Percentiles rank a stretch among this genome's conserved stretches.
Conservation (phyloP, 2,329 filamentous ascomycete species). For the Grosmannia huntii region DNA sequence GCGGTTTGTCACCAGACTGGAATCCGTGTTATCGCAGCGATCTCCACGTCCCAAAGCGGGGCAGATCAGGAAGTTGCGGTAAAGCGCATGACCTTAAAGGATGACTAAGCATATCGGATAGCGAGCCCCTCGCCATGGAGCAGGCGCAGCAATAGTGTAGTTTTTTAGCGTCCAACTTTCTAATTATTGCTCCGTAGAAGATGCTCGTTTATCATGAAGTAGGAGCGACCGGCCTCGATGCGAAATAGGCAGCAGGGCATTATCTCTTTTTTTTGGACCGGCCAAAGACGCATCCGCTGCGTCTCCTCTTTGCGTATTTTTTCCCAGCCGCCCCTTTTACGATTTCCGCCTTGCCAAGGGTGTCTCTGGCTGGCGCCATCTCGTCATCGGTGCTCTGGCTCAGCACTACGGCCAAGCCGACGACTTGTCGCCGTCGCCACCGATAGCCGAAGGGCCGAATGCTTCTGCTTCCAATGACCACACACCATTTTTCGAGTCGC, state of each 20-base stretch:
- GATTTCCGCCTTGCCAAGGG: background rate
- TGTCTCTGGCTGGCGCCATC: background rate
- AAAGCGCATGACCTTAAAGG: background rate
- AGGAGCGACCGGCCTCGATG: background rate
- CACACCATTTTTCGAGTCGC: background rate
- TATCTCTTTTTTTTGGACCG: background rate
- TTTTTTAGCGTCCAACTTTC: background rate
- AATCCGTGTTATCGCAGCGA: background rate
- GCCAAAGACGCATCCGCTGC: background rate
- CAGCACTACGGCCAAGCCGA: background rate
- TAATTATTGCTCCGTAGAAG: background rate
- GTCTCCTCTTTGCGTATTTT: background rate
- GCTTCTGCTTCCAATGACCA: slow-evolving; percentile 2
- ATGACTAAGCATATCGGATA: background rate
- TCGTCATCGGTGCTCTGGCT: background rate
- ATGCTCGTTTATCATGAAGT: background rate
- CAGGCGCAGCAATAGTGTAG: background rate
- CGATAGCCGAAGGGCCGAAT: background rate
- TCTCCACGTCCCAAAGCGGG: background rate
- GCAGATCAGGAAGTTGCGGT: background rate
- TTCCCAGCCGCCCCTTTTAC: background rate
- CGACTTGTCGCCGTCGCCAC: background rate
- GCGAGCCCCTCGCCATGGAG: background rate
- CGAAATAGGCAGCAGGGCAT: background rate
- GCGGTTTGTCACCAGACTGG: background rate